phyloP scores from a whole-genome alignment of 2,329 filamentous ascomycete genomes.

The Tolypocladium album region DNA sequence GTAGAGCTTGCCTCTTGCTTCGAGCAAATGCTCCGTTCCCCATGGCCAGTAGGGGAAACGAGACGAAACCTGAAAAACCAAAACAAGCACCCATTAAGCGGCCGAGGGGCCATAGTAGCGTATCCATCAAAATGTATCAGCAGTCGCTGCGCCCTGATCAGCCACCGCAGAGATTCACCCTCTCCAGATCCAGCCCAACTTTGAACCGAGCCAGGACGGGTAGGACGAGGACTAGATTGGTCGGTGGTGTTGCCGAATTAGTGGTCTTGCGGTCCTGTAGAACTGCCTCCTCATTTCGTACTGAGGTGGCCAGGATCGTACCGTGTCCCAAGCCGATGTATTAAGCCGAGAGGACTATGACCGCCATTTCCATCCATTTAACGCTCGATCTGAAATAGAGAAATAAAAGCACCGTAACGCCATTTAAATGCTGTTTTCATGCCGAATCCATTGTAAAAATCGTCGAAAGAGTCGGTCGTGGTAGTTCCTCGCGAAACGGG shows the following conservation, averaged over 20 bases:
- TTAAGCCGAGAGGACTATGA: not conserved
- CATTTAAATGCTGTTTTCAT: slow-evolving; percentile 21
- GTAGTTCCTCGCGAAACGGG: slow-evolving; percentile 5
- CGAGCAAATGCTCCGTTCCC: not conserved
- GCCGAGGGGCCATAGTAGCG: not conserved
- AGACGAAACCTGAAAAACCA: not conserved
- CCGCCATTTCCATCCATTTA: not conserved
- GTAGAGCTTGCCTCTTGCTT: not conserved
- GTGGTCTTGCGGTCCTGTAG: too few relatives aligned
- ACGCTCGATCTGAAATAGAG: not conserved
- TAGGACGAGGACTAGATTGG: too few relatives aligned
- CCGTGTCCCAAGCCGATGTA: not conserved
- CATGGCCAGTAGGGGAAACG: not conserved
- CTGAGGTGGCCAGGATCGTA: not conserved
- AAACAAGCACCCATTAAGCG: not conserved
- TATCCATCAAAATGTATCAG: not conserved
- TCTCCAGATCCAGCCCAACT: not conserved
- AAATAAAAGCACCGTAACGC: slow-evolving; percentile 15
- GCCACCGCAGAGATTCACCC: not conserved
- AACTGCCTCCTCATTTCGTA: not conserved
- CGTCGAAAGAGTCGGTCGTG: slow-evolving; percentile 11
- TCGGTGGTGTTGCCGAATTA: too few relatives aligned
- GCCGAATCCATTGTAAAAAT: slow-evolving; percentile 9
- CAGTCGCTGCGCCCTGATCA: not conserved
- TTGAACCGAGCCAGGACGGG: not conserved